Conservation (phyloP, 1,139 yeast genomes). For the Pichia sp. region DNA sequence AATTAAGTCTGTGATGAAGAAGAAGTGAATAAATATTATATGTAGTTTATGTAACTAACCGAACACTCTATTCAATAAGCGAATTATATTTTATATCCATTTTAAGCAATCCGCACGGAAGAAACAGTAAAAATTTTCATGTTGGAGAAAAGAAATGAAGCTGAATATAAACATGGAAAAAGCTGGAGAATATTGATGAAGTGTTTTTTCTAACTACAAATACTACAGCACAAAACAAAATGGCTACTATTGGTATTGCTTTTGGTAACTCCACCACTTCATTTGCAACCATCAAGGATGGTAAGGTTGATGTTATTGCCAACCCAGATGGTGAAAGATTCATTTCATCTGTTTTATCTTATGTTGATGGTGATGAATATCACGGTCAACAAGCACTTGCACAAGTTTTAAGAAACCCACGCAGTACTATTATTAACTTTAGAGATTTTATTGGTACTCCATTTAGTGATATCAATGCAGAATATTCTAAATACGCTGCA, state of each 20-base stretch:
- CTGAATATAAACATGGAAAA: no score
- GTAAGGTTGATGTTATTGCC: constrained; percentile 94
- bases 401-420: constrained; percentile 86
- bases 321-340: constrained; percentile 99
- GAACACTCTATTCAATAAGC: no score
- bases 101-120: no score
- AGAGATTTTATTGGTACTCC: constrained; percentile 85
- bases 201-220: neutral
- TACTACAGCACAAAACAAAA: constrained; percentile 11
- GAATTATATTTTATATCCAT: no score
- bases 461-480: constrained; percentile 62
- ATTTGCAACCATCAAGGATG: constrained; percentile 88
- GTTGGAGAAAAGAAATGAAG: neutral
- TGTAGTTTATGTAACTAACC: no score
- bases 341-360: constrained; percentile 87
- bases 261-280: constrained; percentile 96
- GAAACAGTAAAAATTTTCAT: neutral
- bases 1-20: no score
- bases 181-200: neutral
- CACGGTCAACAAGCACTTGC: constrained; percentile 96
- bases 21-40: no score
- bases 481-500: constrained; percentile 58
- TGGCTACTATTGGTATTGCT: constrained; percentile 83
- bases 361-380: constrained; percentile 91
- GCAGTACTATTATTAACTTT: constrained; percentile 82